Evolutionary conservation across 208 protist species (phyloP).

Genomic region (Trypanosoma rangeli): DNA sequence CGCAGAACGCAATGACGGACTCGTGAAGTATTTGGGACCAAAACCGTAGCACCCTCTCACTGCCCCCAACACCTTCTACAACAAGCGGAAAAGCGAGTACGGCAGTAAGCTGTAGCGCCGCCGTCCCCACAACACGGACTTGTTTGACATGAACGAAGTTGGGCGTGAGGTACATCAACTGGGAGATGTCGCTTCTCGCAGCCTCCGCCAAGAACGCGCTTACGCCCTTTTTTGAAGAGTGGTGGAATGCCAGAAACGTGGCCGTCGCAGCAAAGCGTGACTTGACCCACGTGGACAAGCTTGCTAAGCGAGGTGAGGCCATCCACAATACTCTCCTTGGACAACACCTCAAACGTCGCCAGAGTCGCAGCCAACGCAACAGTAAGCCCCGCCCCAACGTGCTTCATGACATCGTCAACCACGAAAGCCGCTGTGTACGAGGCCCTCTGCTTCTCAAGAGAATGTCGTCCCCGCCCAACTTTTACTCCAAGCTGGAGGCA

Average conservation of each 20-base stretch:
- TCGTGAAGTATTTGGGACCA: too few relatives aligned
- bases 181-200: slow-evolving; percentile 5
- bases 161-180: slow-evolving; percentile 3
- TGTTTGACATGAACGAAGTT: slow-evolving; percentile 3
- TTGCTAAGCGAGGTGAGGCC: slow-evolving; percentile 1
- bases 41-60: too few relatives aligned
- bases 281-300: slow-evolving; percentile 2
- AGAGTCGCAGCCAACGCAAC: background rate
- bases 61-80: too few relatives aligned
- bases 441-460: background rate
- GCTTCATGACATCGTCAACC: background rate
- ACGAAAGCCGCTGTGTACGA: background rate
- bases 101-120: background rate
- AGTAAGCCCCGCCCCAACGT: background rate
- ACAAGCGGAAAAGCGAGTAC: too few relatives aligned
- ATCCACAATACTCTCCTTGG: slow-evolving; percentile 4
- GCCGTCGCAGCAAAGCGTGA: slow-evolving; percentile 7
- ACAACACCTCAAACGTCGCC: background rate
- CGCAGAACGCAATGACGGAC: too few relatives aligned
- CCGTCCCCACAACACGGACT: background rate
- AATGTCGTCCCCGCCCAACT: background rate
- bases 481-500: slow-evolving; percentile 9
- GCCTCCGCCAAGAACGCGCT: background rate
- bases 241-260: slow-evolving; percentile 54
- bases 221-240: slow-evolving; percentile 46